Evolutionary conservation across 306 rosid species (phyloP), one percentile per base, ranked within the genome.

Genomic region (Citrullus colocynthis): DNA sequence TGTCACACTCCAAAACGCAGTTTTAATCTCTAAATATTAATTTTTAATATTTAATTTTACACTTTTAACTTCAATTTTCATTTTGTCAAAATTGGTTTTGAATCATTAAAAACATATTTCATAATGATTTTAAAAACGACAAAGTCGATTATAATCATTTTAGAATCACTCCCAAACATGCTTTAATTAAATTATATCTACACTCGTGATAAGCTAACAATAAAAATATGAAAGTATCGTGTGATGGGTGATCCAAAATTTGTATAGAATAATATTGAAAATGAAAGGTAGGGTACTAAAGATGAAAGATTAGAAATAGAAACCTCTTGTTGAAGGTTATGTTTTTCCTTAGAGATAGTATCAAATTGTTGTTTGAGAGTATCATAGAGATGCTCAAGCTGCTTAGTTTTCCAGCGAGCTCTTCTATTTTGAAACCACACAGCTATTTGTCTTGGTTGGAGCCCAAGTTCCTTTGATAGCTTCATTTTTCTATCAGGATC

Each of bases 371-470:
- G 96, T 73, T 89, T 95, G 21, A 95, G 99, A 0, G 90, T 49
- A 58, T 95, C 93, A 37, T 95, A 92, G 83, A 92, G 81, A 74
- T 83, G 80, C 78, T 95, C 93, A 21, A 95, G 96, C 77, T 95
- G 91, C 91, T 95, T 95, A 9, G 87, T 81, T 83, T 92, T 95
- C 97, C 97, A 92, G 60, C 97, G 85, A 57, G 99, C 96, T 56
- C 99, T 86, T 77, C 97, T 88, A 76, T 95, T 95, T 74, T 95
- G 99, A 81, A 95, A 95, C 99, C 99, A 95, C 14, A 95, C 91
- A 12, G 99, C 96, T 2, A 95, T 90, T 58, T 95, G 97, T 11
- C 97, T 91, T 54, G 99, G 97, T 74, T 92, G 99, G 1, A 95
- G 91, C 11, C 97, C 97, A n/a, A 95, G 85, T 55, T 95, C 97